Conservation (phyloP, 768 basidiomycete genomes). For the Hemileccinum rubropunctum region DNA sequence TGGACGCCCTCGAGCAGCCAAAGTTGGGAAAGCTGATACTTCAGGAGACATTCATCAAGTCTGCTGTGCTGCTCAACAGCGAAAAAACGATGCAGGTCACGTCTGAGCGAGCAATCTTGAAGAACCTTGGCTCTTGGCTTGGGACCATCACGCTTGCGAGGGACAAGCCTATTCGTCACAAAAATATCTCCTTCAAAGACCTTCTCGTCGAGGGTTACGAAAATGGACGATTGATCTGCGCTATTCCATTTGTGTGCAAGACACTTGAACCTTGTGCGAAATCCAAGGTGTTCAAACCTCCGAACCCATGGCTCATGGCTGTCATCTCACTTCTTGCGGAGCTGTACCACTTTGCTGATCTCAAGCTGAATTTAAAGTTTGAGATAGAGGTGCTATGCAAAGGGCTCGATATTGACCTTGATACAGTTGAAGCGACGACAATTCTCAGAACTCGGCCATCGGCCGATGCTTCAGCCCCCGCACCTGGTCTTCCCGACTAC, state of each 20-base stretch:
- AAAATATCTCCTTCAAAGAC: slow-evolving; percentile 95
- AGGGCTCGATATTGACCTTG: slow-evolving; percentile 82
- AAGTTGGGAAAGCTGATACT: slow-evolving; percentile 72
- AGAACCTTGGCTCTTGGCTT: slow-evolving; percentile 95
- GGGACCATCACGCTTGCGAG: slow-evolving; percentile 91
- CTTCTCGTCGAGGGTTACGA: slow-evolving; percentile 96
- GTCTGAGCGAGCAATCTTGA: slow-evolving; percentile 81
- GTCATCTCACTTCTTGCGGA: slow-evolving; percentile 89
- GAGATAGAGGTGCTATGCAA: slow-evolving; percentile 98
- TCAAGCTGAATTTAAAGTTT: slow-evolving; percentile 96
- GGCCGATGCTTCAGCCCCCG: slow-evolving; percentile 45
- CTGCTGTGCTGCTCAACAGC: slow-evolving; percentile 81
- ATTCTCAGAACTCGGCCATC: slow-evolving; percentile 77
- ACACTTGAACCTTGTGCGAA: slow-evolving; percentile 86
- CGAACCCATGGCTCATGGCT: slow-evolving; percentile 98
- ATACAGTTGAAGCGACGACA: slow-evolving; percentile 77
- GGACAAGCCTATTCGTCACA: slow-evolving; percentile 89
- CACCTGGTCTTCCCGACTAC: slow-evolving; percentile 73
- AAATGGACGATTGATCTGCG: slow-evolving; percentile 83
- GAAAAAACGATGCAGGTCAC: slow-evolving; percentile 86
- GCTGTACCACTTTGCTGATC: slow-evolving; percentile 94
- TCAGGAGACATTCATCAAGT: slow-evolving; percentile 93
- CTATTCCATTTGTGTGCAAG: slow-evolving; percentile 98
- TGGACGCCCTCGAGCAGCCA: slow-evolving; percentile 76
- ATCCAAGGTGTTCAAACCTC: slow-evolving; percentile 91